Conservation (phyloP, 139 green algal genomes). For the Limnomonas spitsbergensis region DNA sequence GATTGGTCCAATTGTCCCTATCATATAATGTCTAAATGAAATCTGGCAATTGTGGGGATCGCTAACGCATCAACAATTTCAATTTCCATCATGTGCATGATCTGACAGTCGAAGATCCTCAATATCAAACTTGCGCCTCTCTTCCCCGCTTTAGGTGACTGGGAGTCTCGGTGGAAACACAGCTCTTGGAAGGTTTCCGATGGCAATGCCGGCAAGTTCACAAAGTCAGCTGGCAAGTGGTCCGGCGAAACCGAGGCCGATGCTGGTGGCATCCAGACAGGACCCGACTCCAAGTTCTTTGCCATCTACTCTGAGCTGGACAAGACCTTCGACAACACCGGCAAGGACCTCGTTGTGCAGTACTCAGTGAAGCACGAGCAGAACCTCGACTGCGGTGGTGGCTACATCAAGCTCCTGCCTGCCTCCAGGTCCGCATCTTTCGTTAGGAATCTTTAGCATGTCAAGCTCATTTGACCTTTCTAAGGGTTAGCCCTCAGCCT, state of each 20-base stretch:
- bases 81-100: too few species aligned
- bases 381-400: slow-evolving; percentile 84
- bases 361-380: slow-evolving; percentile 89
- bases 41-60: too few species aligned
- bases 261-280: slow-evolving; percentile 79
- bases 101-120: too few species aligned
- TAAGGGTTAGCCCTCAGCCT: too few species aligned
- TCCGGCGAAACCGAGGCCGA: slow-evolving; percentile 52
- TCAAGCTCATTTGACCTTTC: too few species aligned
- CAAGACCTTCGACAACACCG: slow-evolving; percentile 72
- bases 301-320: slow-evolving; percentile 56
- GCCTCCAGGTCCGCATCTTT: slow-evolving; percentile 39
- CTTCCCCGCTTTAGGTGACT: slow-evolving; percentile 60
- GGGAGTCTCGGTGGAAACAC: slow-evolving; percentile 69
- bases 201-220: slow-evolving; percentile 68
- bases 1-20: too few species aligned
- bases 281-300: slow-evolving; percentile 76
- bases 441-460: neutral
- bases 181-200: slow-evolving; percentile 70
- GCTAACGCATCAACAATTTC: too few species aligned
- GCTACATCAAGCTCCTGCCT: slow-evolving; percentile 88
- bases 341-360: slow-evolving; percentile 84
- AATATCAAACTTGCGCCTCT: too few species aligned
- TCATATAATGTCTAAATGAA: too few species aligned
- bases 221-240: slow-evolving; percentile 67